These are phyloP conservation scores for Solanum dulcamara DNA, from an alignment of 257 asterid genomes.

Conservation along the genomic window DNA sequence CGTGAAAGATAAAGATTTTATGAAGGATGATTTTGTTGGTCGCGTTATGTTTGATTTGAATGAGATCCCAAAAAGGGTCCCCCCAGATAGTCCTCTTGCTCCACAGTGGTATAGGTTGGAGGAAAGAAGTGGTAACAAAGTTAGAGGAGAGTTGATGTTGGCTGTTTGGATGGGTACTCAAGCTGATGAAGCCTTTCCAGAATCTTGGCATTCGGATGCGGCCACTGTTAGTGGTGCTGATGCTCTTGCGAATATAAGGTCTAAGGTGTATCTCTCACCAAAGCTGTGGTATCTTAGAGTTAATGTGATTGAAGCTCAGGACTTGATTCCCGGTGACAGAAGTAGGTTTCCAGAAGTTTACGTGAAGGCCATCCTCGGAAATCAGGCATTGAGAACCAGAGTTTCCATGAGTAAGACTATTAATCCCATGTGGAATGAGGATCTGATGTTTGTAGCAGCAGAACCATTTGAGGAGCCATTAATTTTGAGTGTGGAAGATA, in stretches of 20 bases:
- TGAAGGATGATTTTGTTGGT: constrained; percentile 13
- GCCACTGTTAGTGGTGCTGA: not conserved
- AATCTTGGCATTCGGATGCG: constrained; percentile 17
- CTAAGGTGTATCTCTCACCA: constrained; percentile 13
- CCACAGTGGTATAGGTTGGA: constrained; percentile 18
- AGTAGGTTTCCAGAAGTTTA: constrained; percentile 7
- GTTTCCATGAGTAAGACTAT: constrained; percentile 1
- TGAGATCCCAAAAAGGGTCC: constrained; percentile 14
- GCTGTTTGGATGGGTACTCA: constrained; percentile 24
- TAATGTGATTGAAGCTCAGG: constrained; percentile 15
- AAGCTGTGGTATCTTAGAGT: constrained; percentile 14
- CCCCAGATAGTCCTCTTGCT: constrained; percentile 19
- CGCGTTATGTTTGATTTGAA: constrained; percentile 3
- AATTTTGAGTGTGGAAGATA: constrained; percentile 6
- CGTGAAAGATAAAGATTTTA: constrained; percentile 13
- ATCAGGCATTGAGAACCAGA: constrained; percentile 7
- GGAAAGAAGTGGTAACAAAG: constrained; percentile 1
- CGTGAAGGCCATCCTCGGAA: constrained; percentile 10
- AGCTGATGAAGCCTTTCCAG: constrained; percentile 15
- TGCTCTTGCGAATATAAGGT: not conserved
- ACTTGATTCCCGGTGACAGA: constrained; percentile 8
- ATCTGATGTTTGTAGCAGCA: constrained; percentile 11
- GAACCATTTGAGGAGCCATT: constrained; percentile 15
- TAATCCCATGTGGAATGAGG: constrained; percentile 15
- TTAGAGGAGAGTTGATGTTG: constrained; percentile 12